phyloP scores from a whole-genome alignment of 106 monocot genomes.

The Acanthochlamys bracteata region DNA sequence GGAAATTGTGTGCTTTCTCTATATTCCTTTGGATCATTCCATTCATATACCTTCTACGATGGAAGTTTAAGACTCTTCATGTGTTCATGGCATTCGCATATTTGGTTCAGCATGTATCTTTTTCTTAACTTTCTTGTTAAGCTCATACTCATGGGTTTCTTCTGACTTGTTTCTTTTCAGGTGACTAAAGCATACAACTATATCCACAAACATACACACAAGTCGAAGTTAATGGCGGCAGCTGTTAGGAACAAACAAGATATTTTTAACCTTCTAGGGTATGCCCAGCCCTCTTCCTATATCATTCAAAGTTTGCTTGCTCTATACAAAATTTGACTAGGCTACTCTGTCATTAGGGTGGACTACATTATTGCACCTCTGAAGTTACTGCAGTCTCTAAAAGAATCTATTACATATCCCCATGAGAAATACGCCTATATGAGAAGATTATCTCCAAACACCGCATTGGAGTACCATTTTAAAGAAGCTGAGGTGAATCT shows the following conservation, averaged over 20 bases:
- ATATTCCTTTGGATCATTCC: no score
- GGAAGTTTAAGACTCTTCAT: no score
- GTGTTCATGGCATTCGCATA: no score
- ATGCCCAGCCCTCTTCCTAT: neutral
- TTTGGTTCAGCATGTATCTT: no score
- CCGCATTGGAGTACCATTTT: conserved; percentile 52
- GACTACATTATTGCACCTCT: conserved; percentile 93
- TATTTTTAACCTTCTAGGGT: conserved; percentile 89
- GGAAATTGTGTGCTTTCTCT: no score
- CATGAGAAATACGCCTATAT: conserved; percentile 86
- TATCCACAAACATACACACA: conserved; percentile 84
- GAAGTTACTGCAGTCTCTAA: conserved; percentile 83
- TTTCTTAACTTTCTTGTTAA: no score
- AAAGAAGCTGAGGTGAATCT: conserved; percentile 65
- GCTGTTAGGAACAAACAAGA: conserved; percentile 97
- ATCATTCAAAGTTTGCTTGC: no score
- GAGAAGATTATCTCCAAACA: conserved; percentile 49
- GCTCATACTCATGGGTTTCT: no score
- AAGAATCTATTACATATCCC: conserved; percentile 64
- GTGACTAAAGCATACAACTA: conserved; percentile 87
- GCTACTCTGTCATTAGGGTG: conserved; percentile 32
- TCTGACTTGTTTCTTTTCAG: conserved; percentile 16
- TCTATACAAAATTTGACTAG: no score
- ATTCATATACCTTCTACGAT: no score
- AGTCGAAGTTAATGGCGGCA: conserved; percentile 96